phyloP scores from a whole-genome alignment of 164 flowering plant genomes.

The Stephania cephalantha region DNA sequence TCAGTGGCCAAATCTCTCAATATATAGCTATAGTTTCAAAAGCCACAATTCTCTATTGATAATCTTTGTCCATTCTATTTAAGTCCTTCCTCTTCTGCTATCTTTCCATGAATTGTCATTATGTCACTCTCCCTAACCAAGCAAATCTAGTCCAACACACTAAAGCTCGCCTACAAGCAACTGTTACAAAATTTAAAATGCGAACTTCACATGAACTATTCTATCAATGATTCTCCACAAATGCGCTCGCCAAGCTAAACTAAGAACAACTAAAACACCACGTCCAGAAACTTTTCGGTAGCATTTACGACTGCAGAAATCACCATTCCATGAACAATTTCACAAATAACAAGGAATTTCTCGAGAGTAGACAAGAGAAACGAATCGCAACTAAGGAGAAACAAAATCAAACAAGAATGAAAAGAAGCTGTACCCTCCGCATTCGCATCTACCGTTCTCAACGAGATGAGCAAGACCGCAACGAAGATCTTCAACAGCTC shows the following conservation, averaged over 20 bases:
- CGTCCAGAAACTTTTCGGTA: background rate
- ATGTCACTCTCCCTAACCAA: no score
- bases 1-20: no score
- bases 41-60: no score
- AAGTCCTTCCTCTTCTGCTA: no score
- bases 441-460: slow-evolving; percentile 23
- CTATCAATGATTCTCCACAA: no score
- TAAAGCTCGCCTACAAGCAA: no score
- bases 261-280: background rate
- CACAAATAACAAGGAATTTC: background rate
- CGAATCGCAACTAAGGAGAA: background rate
- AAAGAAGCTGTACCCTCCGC: slow-evolving; percentile 20
- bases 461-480: slow-evolving; percentile 20
- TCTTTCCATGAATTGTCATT: no score
- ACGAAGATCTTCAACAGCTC: slow-evolving; percentile 9
- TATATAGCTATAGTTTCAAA: no score
- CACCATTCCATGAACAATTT: background rate
- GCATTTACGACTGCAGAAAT: background rate
- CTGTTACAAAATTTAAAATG: no score
- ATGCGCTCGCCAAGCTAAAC: background rate
- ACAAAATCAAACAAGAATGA: background rate
- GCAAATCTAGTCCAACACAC: no score
- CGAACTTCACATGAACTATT: no score
- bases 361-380: background rate
- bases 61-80: no score